Conservation (phyloP, 495 filamentous ascomycete species). For the Saxispiralis lemnorum region DNA sequence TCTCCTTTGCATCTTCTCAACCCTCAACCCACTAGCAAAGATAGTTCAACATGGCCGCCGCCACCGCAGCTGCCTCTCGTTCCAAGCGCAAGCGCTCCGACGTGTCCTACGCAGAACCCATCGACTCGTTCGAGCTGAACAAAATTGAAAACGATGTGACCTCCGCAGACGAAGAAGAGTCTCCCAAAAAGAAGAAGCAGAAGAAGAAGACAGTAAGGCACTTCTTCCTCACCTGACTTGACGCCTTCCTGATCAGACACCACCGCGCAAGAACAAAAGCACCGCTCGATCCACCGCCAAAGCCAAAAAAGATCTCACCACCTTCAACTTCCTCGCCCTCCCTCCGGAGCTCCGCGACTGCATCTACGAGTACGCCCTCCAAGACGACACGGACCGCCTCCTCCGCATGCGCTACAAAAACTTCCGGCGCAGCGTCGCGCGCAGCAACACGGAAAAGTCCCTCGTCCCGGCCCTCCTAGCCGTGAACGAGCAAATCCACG, state of each 20-base stretch:
- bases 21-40: too few species aligned
- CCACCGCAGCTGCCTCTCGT: neutral
- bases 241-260: too few species aligned
- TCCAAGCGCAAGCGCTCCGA: conserved; percentile 17
- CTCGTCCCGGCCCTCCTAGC: conserved; percentile 18
- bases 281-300: conserved; percentile 3
- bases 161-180: neutral
- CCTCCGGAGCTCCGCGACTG: conserved; percentile 19
- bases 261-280: neutral
- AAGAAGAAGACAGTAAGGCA: neutral
- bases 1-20: too few species aligned
- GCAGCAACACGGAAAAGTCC: neutral
- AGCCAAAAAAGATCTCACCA: conserved; percentile 1
- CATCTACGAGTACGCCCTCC: conserved; percentile 17
- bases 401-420: conserved; percentile 11
- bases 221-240: too few species aligned
- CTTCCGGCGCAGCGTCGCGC: conserved; percentile 16
- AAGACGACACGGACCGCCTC: conserved; percentile 9
- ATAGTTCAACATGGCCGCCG: too few species aligned
- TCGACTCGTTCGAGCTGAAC: neutral
- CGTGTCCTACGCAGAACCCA: conserved; percentile 12
- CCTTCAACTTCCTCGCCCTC: conserved; percentile 17
- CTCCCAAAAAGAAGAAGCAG: conserved; percentile 2
- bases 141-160: neutral
- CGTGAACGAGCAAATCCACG: conserved; percentile 18